Base-by-base conservation (phyloP, 164 flowering plant genomes). In the Nymphaea colorata region DNA sequence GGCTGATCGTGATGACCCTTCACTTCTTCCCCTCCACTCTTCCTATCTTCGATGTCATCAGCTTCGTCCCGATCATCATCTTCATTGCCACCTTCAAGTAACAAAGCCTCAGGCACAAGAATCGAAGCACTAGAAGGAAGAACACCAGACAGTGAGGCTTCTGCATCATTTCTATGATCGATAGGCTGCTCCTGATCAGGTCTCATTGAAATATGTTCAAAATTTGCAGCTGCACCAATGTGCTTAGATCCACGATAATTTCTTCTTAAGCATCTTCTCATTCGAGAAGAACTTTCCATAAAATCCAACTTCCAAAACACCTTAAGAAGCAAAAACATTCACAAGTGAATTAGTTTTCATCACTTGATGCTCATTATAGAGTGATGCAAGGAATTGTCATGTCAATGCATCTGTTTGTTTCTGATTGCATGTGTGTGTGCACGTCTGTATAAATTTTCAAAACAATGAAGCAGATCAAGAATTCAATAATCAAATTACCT, bases 261-360 rank as follows among this genome's bases (percentile, higher is more conserved):
- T 78, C 87, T 87, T 73, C 89, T 85, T 75, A 92, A 67, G 71
- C 84, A 84, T 76, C 71, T 80, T 79, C 98, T 83, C 99, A 95
- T 95, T 76, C 99, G 82, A 17, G 89, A 82, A 72, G 97, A 92
- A 77, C 82, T 90, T 83, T 95, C 98, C 95, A 85, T 85, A 51
- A 73, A 75, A 72, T 95, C 98, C 66, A 95, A 86, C 87, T 89
- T 92, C 97, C 98, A 95, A 77, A 89, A 95, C 42, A 86, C 81
- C 99, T 90, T 80, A 63, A 72, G 55, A 51, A 64, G 25, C 42
- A 55, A 61, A 36, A n/a, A 61, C 63, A 61, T 47, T 6, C 7
- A 47, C 11, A 47, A 7, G 55, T 47, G 55, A 47, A 47, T 4
- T 12, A 47, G 12, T 47, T 47, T 47, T 4, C 55, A 47, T 10